Evolutionary conservation across 805 yeast species (phyloP).

Genomic region (Jamesozyma gamospora): DNA sequence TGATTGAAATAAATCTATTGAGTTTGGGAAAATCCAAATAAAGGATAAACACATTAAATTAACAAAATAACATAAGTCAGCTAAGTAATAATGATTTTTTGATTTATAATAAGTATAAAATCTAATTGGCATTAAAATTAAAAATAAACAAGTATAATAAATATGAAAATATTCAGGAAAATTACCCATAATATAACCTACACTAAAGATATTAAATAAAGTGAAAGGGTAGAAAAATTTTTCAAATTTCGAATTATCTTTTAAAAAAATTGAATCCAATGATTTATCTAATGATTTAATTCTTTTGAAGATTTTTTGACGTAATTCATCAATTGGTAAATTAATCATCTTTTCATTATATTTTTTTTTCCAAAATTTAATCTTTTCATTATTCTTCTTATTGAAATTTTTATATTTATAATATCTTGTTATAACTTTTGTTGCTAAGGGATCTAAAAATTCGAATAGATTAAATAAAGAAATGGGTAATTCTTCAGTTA

Average conservation of each 20-base stretch:
- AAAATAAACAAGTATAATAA: conserved; percentile 54
- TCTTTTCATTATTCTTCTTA: neutral
- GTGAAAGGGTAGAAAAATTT: conserved; percentile 74
- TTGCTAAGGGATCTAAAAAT: conserved; percentile 23
- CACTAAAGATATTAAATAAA: conserved; percentile 51
- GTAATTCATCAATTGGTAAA: conserved; percentile 19
- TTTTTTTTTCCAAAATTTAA: conserved; percentile 3
- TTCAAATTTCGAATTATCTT: conserved; percentile 47
- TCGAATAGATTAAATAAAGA: conserved; percentile 19
- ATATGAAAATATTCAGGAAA: conserved; percentile 70
- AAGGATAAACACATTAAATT: conserved; percentile 58
- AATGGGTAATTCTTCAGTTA: neutral
- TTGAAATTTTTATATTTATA: conserved; percentile 1
- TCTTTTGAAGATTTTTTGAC: conserved; percentile 12
- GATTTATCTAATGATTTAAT: conserved; percentile 22
- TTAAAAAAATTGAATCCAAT: conserved; percentile 25
- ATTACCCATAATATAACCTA: conserved; percentile 70
- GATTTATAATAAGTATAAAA: conserved; percentile 71
- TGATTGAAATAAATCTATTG: conserved; percentile 62
- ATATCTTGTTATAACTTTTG: conserved; percentile 14
- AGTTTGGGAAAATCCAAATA: conserved; percentile 75
- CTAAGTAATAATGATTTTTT: conserved; percentile 76
- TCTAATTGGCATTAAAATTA: conserved; percentile 71
- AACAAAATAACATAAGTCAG: conserved; percentile 89
- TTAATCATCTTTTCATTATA: conserved; percentile 10